phyloP scores from a whole-genome alignment of 768 basidiomycete genomes.

The Naganishia friedmannii region DNA sequence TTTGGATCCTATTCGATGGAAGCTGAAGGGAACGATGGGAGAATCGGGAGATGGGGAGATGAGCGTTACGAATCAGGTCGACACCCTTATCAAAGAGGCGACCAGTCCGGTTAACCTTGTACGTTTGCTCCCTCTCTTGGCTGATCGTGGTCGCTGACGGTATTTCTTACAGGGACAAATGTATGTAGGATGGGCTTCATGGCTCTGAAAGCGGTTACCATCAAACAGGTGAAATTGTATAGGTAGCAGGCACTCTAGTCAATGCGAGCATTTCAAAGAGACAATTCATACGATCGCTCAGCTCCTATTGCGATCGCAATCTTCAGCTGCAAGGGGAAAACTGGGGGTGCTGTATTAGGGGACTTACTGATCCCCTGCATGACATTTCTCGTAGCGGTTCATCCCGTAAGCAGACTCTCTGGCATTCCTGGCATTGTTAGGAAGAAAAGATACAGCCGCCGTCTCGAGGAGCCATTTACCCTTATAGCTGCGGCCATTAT shows the following conservation, averaged over 20 bases:
- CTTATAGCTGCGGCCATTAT: too few species aligned
- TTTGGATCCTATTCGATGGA: slow-evolving; percentile 75
- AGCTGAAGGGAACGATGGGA: slow-evolving; percentile 57
- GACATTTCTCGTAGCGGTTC: too few species aligned
- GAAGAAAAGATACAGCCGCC: too few species aligned
- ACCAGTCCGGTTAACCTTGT: slow-evolving; percentile 70
- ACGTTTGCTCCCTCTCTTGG: slow-evolving; percentile 36
- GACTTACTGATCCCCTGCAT: too few species aligned
- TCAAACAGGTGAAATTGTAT: background rate
- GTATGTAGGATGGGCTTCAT: slow-evolving; percentile 87
- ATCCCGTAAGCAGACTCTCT: too few species aligned
- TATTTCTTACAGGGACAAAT: slow-evolving; percentile 64
- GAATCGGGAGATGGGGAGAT: slow-evolving; percentile 56
- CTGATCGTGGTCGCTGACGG: background rate
- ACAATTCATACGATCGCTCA: too few species aligned
- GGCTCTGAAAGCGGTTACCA: slow-evolving; percentile 57
- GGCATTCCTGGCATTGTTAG: too few species aligned
- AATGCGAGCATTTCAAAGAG: background rate
- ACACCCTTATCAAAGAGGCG: slow-evolving; percentile 85
- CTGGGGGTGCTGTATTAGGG: too few species aligned
- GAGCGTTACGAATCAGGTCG: slow-evolving; percentile 81
- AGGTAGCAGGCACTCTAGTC: background rate
- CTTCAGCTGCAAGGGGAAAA: too few species aligned
- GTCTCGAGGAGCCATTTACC: too few species aligned
- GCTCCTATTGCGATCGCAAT: too few species aligned